Conservation (phyloP, 257 asterid species). For the Solanum boliviense region DNA sequence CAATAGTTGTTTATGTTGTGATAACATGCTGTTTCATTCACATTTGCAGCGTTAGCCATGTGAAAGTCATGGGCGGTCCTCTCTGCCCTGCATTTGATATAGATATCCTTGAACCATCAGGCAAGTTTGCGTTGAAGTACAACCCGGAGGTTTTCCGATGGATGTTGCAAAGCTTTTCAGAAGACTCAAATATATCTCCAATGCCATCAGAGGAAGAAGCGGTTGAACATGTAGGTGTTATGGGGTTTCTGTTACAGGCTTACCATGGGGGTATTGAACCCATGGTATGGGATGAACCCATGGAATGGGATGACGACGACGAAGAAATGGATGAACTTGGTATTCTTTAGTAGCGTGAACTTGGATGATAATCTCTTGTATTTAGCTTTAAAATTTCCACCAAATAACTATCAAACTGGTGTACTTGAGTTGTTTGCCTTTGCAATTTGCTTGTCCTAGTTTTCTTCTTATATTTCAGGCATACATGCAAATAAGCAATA, state of each 20-base stretch:
- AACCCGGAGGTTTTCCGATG: conserved; percentile 21
- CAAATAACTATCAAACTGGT: neutral
- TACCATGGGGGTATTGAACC: conserved; percentile 15
- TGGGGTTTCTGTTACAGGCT: conserved; percentile 31
- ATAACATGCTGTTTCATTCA: neutral
- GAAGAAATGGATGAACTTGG: neutral
- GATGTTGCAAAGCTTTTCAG: conserved; percentile 21
- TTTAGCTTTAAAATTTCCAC: neutral
- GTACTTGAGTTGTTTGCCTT: neutral
- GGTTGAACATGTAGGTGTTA: conserved; percentile 9
- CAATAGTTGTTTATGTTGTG: neutral
- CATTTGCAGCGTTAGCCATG: conserved; percentile 53
- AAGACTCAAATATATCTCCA: conserved; percentile 9
- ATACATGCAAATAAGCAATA: neutral
- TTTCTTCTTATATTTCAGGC: neutral
- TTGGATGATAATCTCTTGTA: neutral
- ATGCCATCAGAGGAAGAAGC: neutral
- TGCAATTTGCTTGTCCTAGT: neutral
- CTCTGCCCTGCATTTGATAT: conserved; percentile 54
- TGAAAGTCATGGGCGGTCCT: conserved; percentile 52
- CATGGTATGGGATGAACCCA: conserved; percentile 4
- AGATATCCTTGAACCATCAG: conserved; percentile 28
- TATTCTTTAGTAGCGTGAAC: neutral
- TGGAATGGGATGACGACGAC: neutral
- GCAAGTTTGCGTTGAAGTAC: conserved; percentile 35